Percentiles rank a stretch among this genome's conserved stretches.
Conservation (phyloP, 1,284 basidiomycete genomes). For the Tilletia caries region DNA sequence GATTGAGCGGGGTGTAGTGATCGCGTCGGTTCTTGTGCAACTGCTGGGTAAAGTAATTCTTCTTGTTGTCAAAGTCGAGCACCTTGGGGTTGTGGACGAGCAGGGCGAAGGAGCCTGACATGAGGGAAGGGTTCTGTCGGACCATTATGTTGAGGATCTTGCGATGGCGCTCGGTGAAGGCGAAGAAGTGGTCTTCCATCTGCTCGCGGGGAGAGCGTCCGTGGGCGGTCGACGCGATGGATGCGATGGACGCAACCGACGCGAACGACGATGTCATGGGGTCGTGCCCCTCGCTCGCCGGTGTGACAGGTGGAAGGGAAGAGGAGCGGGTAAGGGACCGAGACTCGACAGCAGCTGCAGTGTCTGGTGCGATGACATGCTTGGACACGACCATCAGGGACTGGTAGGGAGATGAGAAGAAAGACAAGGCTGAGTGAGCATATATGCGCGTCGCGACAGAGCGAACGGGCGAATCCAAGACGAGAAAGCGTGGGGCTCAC, state of each 20-base stretch:
- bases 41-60: constrained; percentile 96
- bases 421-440: too few relatives aligned
- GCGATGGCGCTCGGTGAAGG: constrained; percentile 89
- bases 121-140: constrained; percentile 91
- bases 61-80: constrained; percentile 99
- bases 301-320: constrained; percentile 26
- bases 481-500: too few relatives aligned
- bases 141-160: constrained; percentile 97
- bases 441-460: too few relatives aligned
- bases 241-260: background rate
- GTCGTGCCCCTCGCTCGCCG: constrained; percentile 19
- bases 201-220: constrained; percentile 36
- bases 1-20: constrained; percentile 76
- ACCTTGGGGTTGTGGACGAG: constrained; percentile 93
- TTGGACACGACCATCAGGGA: constrained; percentile 95
- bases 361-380: constrained; percentile 62
- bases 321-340: constrained; percentile 19
- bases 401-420: constrained; percentile 14
- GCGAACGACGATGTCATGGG: constrained; percentile 16
- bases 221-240: constrained; percentile 1
- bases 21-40: constrained; percentile 77
- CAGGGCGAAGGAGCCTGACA: constrained; percentile 96
- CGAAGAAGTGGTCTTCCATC: constrained; percentile 78
- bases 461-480: too few relatives aligned
- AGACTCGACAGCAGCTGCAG: background rate